Evolutionary conservation across 2,329 filamentous ascomycete genomes (phyloP), one percentile per base, ranked within the genome.

Genomic region (Diaporthe capsici): DNA sequence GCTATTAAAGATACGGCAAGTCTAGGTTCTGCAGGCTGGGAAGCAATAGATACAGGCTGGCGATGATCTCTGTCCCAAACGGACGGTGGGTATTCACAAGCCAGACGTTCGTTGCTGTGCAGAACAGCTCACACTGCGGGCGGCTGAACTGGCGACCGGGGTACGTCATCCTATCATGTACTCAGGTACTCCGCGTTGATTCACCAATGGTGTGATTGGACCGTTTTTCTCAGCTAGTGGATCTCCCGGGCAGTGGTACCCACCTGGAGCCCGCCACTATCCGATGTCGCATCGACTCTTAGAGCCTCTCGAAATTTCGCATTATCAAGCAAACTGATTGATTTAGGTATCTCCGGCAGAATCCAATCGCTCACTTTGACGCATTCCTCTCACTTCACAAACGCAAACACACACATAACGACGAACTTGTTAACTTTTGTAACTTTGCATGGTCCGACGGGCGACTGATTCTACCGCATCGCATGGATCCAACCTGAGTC

Each of bases 201-300:
- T 72, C 70, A 73, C 25, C n/a, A 51, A 34, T 13, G 31, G 28
- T 28, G 15, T 71, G 57, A 74, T 74, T 74, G 65, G 72, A 8
- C 15, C 17, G 7, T 6, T 8, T 8, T 9, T n/a, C 37, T 61
- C 42, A n/a, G 15, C 37, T n/a, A 34, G 61, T 49, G 67, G 57
- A 25, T 39, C 28, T 8, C 2, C 31, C 2, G 4, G 47, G 47
- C 71, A 76, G 60, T 71, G 53, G n/a, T 70, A 44, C 55, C 75
- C 76, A 75, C 76, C 31, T 72, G 9, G 13, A 42, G 34, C 4
- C 58, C 47, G 47, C 47, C 71, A 73, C 71, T 51, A 73, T 68
- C 76, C 76, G 76, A 76, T 68, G 39, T 77, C 76, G 76, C 76
- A 63, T 76, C 71, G 31, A 31, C 37, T 72, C 68, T 63, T 61